Percentiles rank a stretch among this genome's conserved stretches.
Conservation (phyloP, 148 eudicot species). For the Rhododendron mucronatum region DNA sequence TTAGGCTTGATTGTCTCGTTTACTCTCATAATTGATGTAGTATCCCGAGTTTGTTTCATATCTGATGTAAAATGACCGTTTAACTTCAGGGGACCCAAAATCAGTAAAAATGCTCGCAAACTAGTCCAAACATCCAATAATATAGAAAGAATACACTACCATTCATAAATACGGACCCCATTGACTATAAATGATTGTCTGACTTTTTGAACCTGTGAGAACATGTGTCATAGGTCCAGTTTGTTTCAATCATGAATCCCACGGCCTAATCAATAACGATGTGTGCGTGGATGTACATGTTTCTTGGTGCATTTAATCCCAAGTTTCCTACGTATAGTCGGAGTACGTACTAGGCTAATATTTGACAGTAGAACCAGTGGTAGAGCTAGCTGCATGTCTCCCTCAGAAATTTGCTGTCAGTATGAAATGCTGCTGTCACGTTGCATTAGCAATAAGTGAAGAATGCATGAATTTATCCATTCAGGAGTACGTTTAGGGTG, state of each 20-base stretch:
- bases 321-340: not conserved
- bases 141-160: no score
- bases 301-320: not conserved
- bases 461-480: not conserved
- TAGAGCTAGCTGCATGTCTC: not conserved
- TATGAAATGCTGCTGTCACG: not conserved
- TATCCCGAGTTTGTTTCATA: no score
- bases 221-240: not conserved
- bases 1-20: no score
- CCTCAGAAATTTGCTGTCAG: not conserved
- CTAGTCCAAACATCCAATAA: no score
- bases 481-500: no score
- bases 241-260: not conserved
- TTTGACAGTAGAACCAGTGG: not conserved
- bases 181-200: not conserved
- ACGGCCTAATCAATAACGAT: not conserved
- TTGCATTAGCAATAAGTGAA: not conserved
- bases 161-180: not conserved
- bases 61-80: no score
- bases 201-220: not conserved
- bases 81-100: no score
- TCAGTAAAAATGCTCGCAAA: accelerated
- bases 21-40: no score
- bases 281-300: not conserved
- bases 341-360: not conserved